Evolutionary conservation across 192 early-diverging fungal species (phyloP).

Genomic region (Gigaspora rosea): DNA sequence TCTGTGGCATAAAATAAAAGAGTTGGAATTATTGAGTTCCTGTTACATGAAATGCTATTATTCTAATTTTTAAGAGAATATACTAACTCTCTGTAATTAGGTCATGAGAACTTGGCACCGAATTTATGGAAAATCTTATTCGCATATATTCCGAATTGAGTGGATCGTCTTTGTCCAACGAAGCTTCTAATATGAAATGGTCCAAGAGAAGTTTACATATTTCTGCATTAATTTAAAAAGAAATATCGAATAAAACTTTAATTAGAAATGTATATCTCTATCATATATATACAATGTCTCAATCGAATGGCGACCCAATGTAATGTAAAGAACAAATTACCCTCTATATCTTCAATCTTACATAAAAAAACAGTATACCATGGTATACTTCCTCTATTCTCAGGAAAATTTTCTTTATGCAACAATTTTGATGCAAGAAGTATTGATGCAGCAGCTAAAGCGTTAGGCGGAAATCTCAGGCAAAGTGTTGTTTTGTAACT

Average conservation of each 20-base stretch:
- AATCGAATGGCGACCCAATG: neutral
- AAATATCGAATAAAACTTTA: neutral
- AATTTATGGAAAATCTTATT: neutral
- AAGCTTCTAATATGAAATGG: conserved; percentile 3
- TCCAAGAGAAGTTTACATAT: conserved; percentile 8
- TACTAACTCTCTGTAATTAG: too few species aligned
- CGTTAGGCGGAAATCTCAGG: conserved; percentile 64
- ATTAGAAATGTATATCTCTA: neutral
- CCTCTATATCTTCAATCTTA: conserved; percentile 59
- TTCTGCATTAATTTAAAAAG: conserved; percentile 4
- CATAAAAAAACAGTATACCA: conserved; percentile 54
- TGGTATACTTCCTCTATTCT: conserved; percentile 36
- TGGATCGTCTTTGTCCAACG: neutral
- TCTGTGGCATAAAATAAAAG: neutral
- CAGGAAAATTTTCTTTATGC: conserved; percentile 40
- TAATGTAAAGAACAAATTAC: conserved; percentile 35
- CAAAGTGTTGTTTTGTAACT: conserved; percentile 61
- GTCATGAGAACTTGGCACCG: neutral
- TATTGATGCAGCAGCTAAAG: conserved; percentile 63
- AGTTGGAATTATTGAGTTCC: neutral
- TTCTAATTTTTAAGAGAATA: too few species aligned
- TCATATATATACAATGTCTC: neutral
- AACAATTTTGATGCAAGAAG: conserved; percentile 55
- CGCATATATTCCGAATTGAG: neutral
- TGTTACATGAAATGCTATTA: neutral